Conservation (phyloP, 2,329 filamentous ascomycete species). For the Arachnopeziza araneosa region DNA sequence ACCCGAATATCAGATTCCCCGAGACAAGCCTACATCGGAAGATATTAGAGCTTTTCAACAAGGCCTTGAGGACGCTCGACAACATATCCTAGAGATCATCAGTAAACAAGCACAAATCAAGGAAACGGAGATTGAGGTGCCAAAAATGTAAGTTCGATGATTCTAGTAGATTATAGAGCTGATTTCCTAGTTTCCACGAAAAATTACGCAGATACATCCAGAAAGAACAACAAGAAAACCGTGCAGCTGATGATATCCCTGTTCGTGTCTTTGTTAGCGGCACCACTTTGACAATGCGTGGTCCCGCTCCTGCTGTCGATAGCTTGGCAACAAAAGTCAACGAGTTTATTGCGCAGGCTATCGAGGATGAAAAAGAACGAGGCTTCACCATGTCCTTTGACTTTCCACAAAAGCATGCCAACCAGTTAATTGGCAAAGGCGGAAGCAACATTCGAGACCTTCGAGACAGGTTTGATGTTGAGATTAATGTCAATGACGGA, state of each 20-base stretch:
- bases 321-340: constrained; percentile 67
- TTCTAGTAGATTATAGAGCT: constrained; percentile 14
- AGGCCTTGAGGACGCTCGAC: constrained; percentile 49
- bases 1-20: constrained; percentile 48
- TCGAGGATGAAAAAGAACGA: constrained; percentile 88
- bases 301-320: constrained; percentile 67
- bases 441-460: constrained; percentile 62
- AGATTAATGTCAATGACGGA: constrained; percentile 86
- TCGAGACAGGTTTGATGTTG: constrained; percentile 61
- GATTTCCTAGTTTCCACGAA: constrained; percentile 49
- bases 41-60: constrained; percentile 50
- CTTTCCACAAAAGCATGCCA: constrained; percentile 91
- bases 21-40: constrained; percentile 42
- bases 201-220: constrained; percentile 59
- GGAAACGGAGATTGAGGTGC: constrained; percentile 49
- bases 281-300: constrained; percentile 65
- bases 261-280: constrained; percentile 54
- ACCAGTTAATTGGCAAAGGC: constrained; percentile 69
- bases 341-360: constrained; percentile 79
- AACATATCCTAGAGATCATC: constrained; percentile 53
- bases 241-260: constrained; percentile 52
- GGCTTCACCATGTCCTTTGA: constrained; percentile 83
- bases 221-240: constrained; percentile 53
- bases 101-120: constrained; percentile 52
- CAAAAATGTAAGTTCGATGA: constrained; percentile 42